Base-by-base conservation (phyloP, 495 filamentous ascomycete species). In the Darksidea phi region DNA sequence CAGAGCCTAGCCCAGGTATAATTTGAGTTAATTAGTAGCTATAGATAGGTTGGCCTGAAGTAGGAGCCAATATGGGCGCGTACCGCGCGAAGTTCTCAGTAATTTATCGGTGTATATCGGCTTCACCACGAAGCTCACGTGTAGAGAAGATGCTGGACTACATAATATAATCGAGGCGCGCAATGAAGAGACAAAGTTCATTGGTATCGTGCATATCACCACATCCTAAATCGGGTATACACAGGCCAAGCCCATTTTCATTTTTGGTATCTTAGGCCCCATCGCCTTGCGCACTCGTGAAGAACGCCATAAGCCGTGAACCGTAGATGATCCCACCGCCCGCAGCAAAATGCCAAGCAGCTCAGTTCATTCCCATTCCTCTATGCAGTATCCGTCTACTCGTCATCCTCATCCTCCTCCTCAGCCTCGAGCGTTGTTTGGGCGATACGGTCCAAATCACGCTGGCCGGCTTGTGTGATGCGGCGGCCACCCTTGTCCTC, bases 401-500 rank as follows among this genome's bases (percentile, higher is more conserved):
- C 82, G 59, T 84, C 79, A 46, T 75, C 74, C 28, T 86, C 84
- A 46, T 85, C 83, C 71, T 86, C 86, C 67, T 88, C 84, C 26
- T 85, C 86, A 28, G 79, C 81, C 79, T 89, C 84, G 67, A 88
- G 77, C 26, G 85, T 86, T 53, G 84, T 89, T 78, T 86, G 83
- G 55, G 87, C 87, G 60, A 90, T 90, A 69, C 94, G 92, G 82
- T 97, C 94, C 80, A 98, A 83, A 91, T 98, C 94, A 77, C 94
- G 89, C 83, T 97, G 94, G 67, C 94, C 94, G 72, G 84, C 83
- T 82, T 97, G 91, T 70, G 94, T 96, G 77, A 97, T 97, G 70
- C 94, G 84, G 70, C 94, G 88, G 69, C 94, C 94, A 80, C 94
- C 94, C 84, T 93, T 94, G 53, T 96, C 93, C 84, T 95, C 92